Evolutionary conservation across 192 early-diverging fungal genomes (phyloP).

Genomic region (Mortierella alpina): DNA sequence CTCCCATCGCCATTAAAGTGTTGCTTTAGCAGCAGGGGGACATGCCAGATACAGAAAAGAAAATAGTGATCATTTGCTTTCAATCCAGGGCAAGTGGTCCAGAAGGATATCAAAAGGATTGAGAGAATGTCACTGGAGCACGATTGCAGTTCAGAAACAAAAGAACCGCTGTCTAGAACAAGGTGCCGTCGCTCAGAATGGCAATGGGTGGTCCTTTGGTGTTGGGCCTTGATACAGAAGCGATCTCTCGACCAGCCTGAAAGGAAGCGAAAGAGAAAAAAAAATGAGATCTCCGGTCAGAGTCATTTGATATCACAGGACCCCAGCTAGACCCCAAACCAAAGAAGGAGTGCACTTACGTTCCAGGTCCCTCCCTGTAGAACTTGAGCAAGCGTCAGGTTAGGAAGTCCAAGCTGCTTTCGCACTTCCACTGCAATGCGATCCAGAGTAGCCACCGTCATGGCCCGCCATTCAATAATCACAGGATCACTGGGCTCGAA

Average conservation of each 20-base stretch:
- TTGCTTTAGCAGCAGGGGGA: background rate
- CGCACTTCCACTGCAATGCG: slow-evolving; percentile 73
- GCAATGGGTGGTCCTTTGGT: slow-evolving; percentile 92
- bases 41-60: background rate
- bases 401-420: slow-evolving; percentile 61
- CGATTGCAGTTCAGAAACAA: background rate
- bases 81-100: too few relatives aligned
- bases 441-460: slow-evolving; percentile 89
- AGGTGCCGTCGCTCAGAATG: slow-evolving; percentile 86
- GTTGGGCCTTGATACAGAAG: slow-evolving; percentile 78
- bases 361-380: slow-evolving; percentile 96
- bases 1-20: background rate
- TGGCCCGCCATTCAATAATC: slow-evolving; percentile 93
- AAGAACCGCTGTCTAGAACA: slow-evolving; percentile 65
- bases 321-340: background rate
- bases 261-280: background rate
- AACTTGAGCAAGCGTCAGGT: slow-evolving; percentile 86
- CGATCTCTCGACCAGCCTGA: slow-evolving; percentile 87
- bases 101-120: background rate
- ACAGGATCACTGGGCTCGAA: slow-evolving; percentile 85
- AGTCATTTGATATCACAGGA: background rate
- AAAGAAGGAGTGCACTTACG: slow-evolving; percentile 31
- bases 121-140: background rate
- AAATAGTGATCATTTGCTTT: background rate
- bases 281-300: background rate